Evolutionary conservation across 805 yeast genomes (phyloP).

Genomic region (Maudiozyma pseudohumilis): DNA sequence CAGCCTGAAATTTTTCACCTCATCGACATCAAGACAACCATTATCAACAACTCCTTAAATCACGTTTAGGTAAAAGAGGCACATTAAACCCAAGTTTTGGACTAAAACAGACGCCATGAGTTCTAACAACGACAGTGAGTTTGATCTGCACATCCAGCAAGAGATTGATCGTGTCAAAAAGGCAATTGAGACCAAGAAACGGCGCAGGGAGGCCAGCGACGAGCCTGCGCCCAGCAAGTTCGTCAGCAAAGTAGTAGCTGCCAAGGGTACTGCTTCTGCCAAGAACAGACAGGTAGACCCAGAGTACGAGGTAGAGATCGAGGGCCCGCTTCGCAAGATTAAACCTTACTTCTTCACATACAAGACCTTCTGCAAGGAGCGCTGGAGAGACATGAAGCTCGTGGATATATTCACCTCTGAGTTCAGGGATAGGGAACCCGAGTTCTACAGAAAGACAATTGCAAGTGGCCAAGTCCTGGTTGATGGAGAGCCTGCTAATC

Average conservation of each 20-base stretch:
- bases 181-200: slow-evolving; percentile 4
- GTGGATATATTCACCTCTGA: slow-evolving; percentile 76
- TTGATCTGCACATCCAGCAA: background rate
- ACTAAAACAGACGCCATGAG: too few species aligned
- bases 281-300: slow-evolving; percentile 48
- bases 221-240: slow-evolving; percentile 3
- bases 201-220: slow-evolving; percentile 2
- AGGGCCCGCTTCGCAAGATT: slow-evolving; percentile 58
- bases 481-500: slow-evolving; percentile 53
- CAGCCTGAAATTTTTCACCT: too few species aligned
- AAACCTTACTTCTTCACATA: slow-evolving; percentile 85
- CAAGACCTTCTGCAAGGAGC: slow-evolving; percentile 76
- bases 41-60: too few species aligned
- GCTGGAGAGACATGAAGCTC: slow-evolving; percentile 84
- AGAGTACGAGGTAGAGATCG: slow-evolving; percentile 45
- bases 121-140: background rate
- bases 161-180: slow-evolving; percentile 5
- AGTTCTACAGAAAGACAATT: slow-evolving; percentile 49
- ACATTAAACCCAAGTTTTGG: too few species aligned
- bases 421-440: slow-evolving; percentile 67
- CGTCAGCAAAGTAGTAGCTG: slow-evolving; percentile 11
- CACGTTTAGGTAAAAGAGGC: too few species aligned
- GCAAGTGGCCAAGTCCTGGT: slow-evolving; percentile 61
- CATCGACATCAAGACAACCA: too few species aligned
- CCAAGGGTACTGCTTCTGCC: slow-evolving; percentile 23